Percentiles rank a stretch among this genome's conserved stretches.
Evolutionary conservation across 257 asterid genomes (phyloP).

Genomic region (Nicotiana noctiflora): DNA sequence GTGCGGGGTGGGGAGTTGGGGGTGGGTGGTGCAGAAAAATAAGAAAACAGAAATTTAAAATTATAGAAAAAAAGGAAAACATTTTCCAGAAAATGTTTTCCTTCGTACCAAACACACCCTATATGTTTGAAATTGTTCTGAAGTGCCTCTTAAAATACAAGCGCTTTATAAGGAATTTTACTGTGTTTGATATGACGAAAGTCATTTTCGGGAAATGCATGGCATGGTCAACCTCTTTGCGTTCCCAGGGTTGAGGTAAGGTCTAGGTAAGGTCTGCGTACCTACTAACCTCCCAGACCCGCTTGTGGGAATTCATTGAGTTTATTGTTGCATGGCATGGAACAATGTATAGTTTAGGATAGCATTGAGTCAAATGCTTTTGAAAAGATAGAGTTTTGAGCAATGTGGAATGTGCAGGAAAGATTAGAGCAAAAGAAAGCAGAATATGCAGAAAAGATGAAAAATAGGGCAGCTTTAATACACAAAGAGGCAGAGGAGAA

Average conservation of each 20-base stretch:
- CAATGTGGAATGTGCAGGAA: slow-evolving; percentile 38
- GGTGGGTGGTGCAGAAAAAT: no score
- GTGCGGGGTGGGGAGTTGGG: no score
- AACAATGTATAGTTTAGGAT: neutral
- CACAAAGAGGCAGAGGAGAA: slow-evolving; percentile 81
- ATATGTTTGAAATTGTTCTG: neutral
- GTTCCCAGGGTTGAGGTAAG: rapidly evolving
- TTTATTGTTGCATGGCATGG: neutral
- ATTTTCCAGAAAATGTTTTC: no score
- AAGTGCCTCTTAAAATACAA: neutral
- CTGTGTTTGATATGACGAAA: neutral
- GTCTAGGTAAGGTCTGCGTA: no score
- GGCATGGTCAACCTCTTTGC: no score
- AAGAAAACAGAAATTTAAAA: no score
- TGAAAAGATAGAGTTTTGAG: neutral
- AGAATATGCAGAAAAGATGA: slow-evolving; percentile 54
- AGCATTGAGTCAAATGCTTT: neutral
- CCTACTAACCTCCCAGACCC: no score
- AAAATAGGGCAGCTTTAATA: slow-evolving; percentile 56
- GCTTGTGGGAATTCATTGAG: no score
- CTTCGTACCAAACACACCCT: no score
- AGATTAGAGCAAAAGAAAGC: slow-evolving; percentile 64
- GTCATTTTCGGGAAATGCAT: neutral
- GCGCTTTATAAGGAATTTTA: neutral
- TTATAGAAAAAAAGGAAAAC: no score